Base-by-base conservation (phyloP, 1,284 basidiomycete species). In the Crocinoboletus sp. region DNA sequence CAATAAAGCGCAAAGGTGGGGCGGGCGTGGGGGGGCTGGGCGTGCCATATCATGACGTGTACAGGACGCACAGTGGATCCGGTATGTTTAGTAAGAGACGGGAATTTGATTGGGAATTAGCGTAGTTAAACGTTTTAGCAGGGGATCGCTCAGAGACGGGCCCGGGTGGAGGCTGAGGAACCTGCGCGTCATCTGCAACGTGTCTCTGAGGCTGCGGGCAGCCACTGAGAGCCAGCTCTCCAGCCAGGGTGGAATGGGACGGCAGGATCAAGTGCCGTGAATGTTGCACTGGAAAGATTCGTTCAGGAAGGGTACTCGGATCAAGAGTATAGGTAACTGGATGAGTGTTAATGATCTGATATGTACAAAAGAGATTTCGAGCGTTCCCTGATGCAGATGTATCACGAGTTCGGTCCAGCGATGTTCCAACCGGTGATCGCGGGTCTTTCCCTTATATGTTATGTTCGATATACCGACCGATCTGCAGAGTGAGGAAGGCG, bases 101-200 rank as follows among this genome's bases (percentile, higher is more conserved):
- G 46, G 55, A 37, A 58, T 50, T 52, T 48, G 60, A 66, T 53
- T 60, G 49, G 7, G 48, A 63, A 57, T 65, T 62, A 66, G 48
- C 50, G 50, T 65, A 49, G 59, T 66, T 65, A 63, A 48, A 51
- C 63, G 50, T 65, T 61, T 66, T 60, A 41, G 43, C 54, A 60
- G 44, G 34, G 15, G 53, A 55, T 60, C 50, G 46, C 49, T 58
- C 29, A 39, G 24, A 20, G 39, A 48, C 56, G 56, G 58, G 48
- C 46, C 31, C 10, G 29, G 28, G 32, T 38, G 32, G 33, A 22
- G 43, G 22, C 17, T 32, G 38, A 32, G 31, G 34, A 33, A 19
- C 24, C 6, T 10, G 35, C 25, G 34, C 29, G 38, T 47, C 38
- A 45, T 34, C 39, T 20, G 29, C 15, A 41, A 36, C 43, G 23